These are phyloP conservation scores for Penicillium herquei DNA, from an alignment of 495 filamentous ascomycete genomes.

Conservation along the genomic window DNA sequence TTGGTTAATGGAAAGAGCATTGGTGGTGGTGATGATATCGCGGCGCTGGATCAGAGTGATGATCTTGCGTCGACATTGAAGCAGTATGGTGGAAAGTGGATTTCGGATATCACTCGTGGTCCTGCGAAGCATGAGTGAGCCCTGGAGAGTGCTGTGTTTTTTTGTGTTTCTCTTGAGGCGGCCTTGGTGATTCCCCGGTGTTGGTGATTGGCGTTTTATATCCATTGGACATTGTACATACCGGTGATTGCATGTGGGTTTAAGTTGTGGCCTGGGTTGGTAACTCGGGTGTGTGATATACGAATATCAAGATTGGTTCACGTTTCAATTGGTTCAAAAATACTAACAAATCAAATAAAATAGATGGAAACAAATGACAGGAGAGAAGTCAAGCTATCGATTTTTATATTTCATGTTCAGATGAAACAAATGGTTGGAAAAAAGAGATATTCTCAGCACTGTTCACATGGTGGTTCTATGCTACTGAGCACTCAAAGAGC, in stretches of 20 bases:
- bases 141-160: neutral
- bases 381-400: no score
- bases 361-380: no score
- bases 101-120: slow-evolving; percentile 48
- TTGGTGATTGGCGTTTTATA: neutral
- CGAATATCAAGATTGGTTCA: no score
- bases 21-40: slow-evolving; percentile 86
- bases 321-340: no score
- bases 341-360: no score
- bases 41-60: slow-evolving; percentile 65
- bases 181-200: neutral
- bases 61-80: slow-evolving; percentile 69
- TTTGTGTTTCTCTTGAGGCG: neutral
- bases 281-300: neutral
- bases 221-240: neutral
- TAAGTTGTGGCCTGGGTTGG: neutral
- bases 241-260: neutral
- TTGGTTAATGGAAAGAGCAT: slow-evolving; percentile 85
- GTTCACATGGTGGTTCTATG: no score
- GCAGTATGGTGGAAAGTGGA: slow-evolving; percentile 67
- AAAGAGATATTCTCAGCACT: no score
- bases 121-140: slow-evolving; percentile 3
- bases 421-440: no score
- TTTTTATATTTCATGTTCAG: no score
- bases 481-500: no score